Evolutionary conservation across 2,329 filamentous ascomycete species (phyloP).

Genomic region (Raffaelea albimanens): DNA sequence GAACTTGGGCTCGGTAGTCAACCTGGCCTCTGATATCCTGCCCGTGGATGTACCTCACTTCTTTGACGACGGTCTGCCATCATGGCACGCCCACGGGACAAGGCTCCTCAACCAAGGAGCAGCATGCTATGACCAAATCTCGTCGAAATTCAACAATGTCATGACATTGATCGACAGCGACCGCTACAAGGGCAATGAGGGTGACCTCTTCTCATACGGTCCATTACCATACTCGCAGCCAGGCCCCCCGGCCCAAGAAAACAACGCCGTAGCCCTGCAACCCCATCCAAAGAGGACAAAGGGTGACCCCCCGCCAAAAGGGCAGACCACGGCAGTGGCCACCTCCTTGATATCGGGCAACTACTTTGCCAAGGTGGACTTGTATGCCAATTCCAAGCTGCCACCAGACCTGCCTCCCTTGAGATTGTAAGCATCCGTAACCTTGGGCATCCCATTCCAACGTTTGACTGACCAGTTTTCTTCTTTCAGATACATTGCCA

Average conservation of each 20-base stretch:
- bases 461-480: no score
- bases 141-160: constrained; percentile 53
- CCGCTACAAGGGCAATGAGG: constrained; percentile 40
- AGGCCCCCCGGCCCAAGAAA: not conserved
- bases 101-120: constrained; percentile 36
- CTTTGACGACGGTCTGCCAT: constrained; percentile 33
- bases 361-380: constrained; percentile 67
- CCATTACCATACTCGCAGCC: constrained; percentile 8
- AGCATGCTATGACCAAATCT: constrained; percentile 49
- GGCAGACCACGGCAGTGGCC: constrained; percentile 23
- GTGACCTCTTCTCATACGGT: constrained; percentile 38
- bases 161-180: constrained; percentile 66
- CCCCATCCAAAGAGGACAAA: not conserved
- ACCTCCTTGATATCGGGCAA: constrained; percentile 34
- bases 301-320: constrained; percentile 17
- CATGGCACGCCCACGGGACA: constrained; percentile 31
- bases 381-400: constrained; percentile 69
- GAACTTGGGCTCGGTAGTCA: constrained; percentile 29
- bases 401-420: constrained; percentile 58
- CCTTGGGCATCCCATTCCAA: not conserved
- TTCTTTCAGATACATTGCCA: constrained; percentile 52
- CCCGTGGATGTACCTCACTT: constrained; percentile 26
- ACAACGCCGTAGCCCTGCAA: not conserved
- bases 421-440: constrained; percentile 42
- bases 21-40: constrained; percentile 31